These are phyloP conservation scores for Penicillium nordicum DNA, from an alignment of 2,329 filamentous ascomycete genomes.

Conservation along the genomic window DNA sequence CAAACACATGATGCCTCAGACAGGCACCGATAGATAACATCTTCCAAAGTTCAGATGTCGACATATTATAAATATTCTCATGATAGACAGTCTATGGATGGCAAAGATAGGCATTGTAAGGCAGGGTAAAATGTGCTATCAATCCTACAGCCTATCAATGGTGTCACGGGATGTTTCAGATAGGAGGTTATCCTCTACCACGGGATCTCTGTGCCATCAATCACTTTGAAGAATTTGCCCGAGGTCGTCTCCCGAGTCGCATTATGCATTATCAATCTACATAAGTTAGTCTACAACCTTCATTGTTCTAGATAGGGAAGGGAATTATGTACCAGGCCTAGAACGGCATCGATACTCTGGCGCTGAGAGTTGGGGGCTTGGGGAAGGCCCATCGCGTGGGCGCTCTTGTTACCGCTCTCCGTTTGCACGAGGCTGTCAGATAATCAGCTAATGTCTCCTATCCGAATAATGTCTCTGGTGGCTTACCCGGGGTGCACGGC, in stretches of 20 bases:
- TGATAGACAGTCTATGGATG: neutral
- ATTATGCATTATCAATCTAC: neutral
- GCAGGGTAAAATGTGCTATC: neutral
- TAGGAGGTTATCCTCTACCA: neutral
- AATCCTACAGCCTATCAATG: neutral
- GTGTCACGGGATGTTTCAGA: neutral
- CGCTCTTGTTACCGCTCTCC: neutral
- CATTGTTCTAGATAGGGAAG: too few relatives aligned
- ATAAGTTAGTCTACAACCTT: neutral
- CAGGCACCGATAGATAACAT: too few relatives aligned
- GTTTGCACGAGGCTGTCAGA: neutral
- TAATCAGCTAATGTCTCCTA: neutral
- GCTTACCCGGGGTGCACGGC: neutral
- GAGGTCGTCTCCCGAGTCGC: neutral
- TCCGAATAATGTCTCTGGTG: neutral
- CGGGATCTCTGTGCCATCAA: neutral
- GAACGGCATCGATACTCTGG: neutral
- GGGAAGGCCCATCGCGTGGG: neutral
- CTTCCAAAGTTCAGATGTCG: too few relatives aligned
- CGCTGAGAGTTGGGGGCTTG: neutral
- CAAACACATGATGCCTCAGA: too few relatives aligned
- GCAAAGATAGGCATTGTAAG: neutral
- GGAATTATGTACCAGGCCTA: neutral
- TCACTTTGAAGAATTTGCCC: neutral
- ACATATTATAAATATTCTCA: too few relatives aligned